Conservation (phyloP, 148 eudicot genomes). For the Beta vulgaris region DNA sequence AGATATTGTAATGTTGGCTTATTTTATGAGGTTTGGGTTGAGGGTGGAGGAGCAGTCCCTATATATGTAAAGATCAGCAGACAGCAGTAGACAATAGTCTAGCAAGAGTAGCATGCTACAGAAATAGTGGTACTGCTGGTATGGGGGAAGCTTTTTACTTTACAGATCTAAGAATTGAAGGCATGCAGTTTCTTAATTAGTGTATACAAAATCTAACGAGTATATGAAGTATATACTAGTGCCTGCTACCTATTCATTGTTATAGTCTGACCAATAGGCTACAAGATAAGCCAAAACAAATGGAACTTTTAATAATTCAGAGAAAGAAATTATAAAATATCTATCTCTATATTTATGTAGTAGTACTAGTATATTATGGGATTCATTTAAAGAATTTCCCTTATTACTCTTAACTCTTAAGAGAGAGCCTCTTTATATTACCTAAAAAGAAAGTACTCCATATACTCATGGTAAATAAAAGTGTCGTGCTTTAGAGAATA, state of each 20-base stretch:
- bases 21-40: no score
- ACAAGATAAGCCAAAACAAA: constrained; percentile 22
- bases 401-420: no score
- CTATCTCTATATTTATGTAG: no score
- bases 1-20: no score
- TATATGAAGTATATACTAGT: neutral
- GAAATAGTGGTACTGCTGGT: neutral
- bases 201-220: constrained; percentile 32
- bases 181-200: constrained; percentile 28
- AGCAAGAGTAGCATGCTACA: neutral
- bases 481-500: no score
- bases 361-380: no score
- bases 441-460: no score
- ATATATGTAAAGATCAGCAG: neutral
- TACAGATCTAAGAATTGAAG: constrained; percentile 18
- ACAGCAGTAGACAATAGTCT: neutral
- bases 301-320: constrained; percentile 14
- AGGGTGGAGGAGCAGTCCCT: no score
- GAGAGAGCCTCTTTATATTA: no score
- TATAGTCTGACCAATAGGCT: constrained; percentile 19
- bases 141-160: constrained; percentile 6
- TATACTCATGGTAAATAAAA: no score
- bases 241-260: neutral
- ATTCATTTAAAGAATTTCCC: no score
- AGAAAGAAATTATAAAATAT: no score